These are phyloP conservation scores for Athelia sp. DNA, from an alignment of 1,284 basidiomycete genomes.

Conservation along the genomic window DNA sequence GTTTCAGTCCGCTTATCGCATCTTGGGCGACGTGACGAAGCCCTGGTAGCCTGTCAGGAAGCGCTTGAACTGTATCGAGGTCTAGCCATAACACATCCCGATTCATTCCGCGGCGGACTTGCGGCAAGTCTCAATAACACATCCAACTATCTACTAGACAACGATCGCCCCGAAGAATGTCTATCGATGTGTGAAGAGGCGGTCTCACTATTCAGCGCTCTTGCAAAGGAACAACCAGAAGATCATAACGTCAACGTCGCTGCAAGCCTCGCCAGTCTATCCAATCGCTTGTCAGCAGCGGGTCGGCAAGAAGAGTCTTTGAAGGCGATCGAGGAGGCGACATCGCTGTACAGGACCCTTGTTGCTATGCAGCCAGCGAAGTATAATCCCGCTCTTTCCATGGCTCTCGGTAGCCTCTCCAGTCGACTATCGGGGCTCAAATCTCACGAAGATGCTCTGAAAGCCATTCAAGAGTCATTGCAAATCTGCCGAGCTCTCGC, in stretches of 20 bases:
- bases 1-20: background rate
- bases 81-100: background rate
- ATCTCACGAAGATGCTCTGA: background rate
- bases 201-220: background rate
- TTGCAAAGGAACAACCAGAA: background rate
- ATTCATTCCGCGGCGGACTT: background rate
- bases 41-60: background rate
- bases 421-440: background rate
- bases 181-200: background rate
- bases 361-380: background rate
- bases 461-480: background rate
- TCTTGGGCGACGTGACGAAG: background rate
- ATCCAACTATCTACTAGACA: background rate
- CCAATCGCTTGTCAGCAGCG: background rate
- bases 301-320: background rate
- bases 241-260: background rate
- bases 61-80: constrained; percentile 2
- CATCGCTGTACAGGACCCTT: background rate
- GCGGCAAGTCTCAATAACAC: constrained; percentile 2
- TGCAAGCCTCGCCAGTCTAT: background rate
- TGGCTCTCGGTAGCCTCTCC: background rate
- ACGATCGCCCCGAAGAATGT: constrained; percentile 3
- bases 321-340: background rate
- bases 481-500: background rate
- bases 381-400: background rate